A percentile compares a stretch with the other conserved stretches of the same genome.
phyloP scores from a whole-genome alignment of 2,329 filamentous ascomycete genomes.

The Fusarium tricinctum region DNA sequence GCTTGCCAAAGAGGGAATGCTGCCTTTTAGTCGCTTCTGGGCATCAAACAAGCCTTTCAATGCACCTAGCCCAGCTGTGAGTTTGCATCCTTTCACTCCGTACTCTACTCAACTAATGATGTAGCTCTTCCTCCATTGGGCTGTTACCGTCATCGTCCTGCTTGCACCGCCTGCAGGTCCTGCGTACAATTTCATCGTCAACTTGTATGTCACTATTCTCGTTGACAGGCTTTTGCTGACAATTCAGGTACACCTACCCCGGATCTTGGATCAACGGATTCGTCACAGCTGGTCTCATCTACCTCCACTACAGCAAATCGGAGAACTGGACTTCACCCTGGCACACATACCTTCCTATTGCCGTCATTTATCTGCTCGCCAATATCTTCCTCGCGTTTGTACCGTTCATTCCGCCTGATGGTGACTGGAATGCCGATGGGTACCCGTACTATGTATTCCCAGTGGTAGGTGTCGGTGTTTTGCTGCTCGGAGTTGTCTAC shows the following conservation, averaged over 20 bases:
- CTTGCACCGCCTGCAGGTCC: slow-evolving; percentile 76
- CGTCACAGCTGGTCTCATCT: slow-evolving; percentile 65
- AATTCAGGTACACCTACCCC: slow-evolving; percentile 61
- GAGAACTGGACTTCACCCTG: slow-evolving; percentile 68
- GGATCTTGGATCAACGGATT: slow-evolving; percentile 68
- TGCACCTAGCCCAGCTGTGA: slow-evolving; percentile 69
- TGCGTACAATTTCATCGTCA: slow-evolving; percentile 77
- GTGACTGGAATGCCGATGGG: slow-evolving; percentile 61
- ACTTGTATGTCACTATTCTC: slow-evolving; percentile 54
- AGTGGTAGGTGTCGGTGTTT: slow-evolving; percentile 66
- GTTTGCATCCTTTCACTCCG: slow-evolving; percentile 8
- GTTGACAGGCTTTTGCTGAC: slow-evolving; percentile 18
- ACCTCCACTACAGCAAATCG: slow-evolving; percentile 63
- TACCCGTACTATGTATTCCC: slow-evolving; percentile 71
- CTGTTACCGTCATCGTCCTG: slow-evolving; percentile 74
- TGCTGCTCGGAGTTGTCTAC: slow-evolving; percentile 65
- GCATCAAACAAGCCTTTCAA: slow-evolving; percentile 78
- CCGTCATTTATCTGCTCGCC: slow-evolving; percentile 63
- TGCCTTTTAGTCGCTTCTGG: slow-evolving; percentile 77
- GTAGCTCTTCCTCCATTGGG: slow-evolving; percentile 73
- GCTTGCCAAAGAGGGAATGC: slow-evolving; percentile 76
- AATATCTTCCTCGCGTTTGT: slow-evolving; percentile 68
- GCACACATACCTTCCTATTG: slow-evolving; percentile 64
- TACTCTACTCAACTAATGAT: slow-evolving; percentile 13
- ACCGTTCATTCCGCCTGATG: slow-evolving; percentile 68